A percentile compares a stretch with the other conserved stretches of the same genome.
Evolutionary conservation across 2,329 filamentous ascomycete genomes (phyloP).

Genomic region (Fusarium praegraminearum): DNA sequence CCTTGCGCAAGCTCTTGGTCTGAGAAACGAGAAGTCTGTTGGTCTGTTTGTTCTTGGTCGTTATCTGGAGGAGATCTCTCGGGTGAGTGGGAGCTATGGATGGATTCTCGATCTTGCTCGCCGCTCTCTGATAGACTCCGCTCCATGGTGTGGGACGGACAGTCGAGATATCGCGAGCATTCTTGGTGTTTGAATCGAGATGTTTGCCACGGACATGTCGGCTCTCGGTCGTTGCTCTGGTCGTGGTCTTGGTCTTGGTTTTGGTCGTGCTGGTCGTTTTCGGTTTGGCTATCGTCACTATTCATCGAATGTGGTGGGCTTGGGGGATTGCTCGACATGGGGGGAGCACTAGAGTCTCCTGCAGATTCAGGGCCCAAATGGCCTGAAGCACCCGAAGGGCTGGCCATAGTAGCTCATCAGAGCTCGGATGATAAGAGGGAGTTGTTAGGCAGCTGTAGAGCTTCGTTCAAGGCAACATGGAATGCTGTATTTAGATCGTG

Average conservation of each 20-base stretch:
- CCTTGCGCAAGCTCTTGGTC: constrained; percentile 33
- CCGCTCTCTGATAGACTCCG: constrained; percentile 50
- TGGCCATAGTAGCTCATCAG: constrained; percentile 48
- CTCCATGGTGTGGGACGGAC: constrained; percentile 60
- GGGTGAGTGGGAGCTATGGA: constrained; percentile 11
- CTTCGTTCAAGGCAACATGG: constrained; percentile 34
- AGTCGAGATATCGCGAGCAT: constrained; percentile 62
- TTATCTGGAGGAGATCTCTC: constrained; percentile 19
- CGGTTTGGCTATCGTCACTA: constrained; percentile 48
- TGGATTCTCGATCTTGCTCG: constrained; percentile 45
- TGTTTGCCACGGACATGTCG: constrained; percentile 56
- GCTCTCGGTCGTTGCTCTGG: constrained; percentile 7
- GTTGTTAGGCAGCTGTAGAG: constrained; percentile 17
- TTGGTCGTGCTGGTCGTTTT: constrained; percentile 8
- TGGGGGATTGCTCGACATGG: constrained; percentile 34
- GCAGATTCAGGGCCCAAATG: constrained; percentile 35
- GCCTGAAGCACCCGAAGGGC: constrained; percentile 39
- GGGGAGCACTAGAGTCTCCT: constrained; percentile 27
- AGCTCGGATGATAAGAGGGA: constrained; percentile 10
- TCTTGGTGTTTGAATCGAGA: constrained; percentile 57
- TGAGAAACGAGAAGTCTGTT: constrained; percentile 28
- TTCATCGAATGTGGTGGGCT: constrained; percentile 56
- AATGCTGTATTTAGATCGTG: constrained; percentile 3
- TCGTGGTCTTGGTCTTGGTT: not conserved
- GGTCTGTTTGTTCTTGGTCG: constrained; percentile 10